Evolutionary conservation across 495 filamentous ascomycete genomes (phyloP).

Genomic region (Astrothelium macrocarpum): DNA sequence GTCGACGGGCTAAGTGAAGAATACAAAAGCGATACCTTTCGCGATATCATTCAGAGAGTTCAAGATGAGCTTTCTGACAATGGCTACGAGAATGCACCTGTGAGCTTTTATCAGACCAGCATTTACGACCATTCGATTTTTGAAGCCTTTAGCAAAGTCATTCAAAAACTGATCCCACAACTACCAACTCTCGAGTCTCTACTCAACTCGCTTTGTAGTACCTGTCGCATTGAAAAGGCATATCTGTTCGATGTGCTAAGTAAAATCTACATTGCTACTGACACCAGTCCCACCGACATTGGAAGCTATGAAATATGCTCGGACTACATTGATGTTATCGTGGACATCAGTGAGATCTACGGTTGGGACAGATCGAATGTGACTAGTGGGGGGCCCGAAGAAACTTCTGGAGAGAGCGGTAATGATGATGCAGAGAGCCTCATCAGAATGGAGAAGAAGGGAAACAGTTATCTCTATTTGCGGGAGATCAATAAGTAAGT

Average conservation of each 20-base stretch:
- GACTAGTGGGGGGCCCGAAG: conserved; percentile 47
- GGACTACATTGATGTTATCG: conserved; percentile 95
- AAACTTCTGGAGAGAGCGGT: conserved; percentile 48
- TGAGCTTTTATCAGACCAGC: conserved; percentile 87
- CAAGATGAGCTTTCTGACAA: conserved; percentile 90
- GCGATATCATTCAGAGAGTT: conserved; percentile 92
- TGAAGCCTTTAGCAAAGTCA: conserved; percentile 95
- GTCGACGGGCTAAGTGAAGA: conserved; percentile 91
- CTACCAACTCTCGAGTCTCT: conserved; percentile 84
- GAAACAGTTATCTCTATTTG: conserved; percentile 69
- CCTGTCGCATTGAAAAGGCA: conserved; percentile 90
- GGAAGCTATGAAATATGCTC: conserved; percentile 93
- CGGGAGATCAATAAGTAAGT: conserved; percentile 82
- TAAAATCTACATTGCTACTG: conserved; percentile 97
- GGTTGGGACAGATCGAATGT: conserved; percentile 51
- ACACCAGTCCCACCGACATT: conserved; percentile 85
- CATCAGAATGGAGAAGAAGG: conserved; percentile 61
- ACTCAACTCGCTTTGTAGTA: conserved; percentile 77
- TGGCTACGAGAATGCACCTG: conserved; percentile 82
- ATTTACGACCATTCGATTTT: conserved; percentile 98
- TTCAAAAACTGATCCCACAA: conserved; percentile 92
- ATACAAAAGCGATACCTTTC: conserved; percentile 84
- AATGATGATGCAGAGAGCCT: conserved; percentile 66
- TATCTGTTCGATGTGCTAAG: conserved; percentile 94
- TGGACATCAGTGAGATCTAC: conserved; percentile 91